phyloP scores from a whole-genome alignment of 2,329 filamentous ascomycete genomes.

The Alternaria atra region DNA sequence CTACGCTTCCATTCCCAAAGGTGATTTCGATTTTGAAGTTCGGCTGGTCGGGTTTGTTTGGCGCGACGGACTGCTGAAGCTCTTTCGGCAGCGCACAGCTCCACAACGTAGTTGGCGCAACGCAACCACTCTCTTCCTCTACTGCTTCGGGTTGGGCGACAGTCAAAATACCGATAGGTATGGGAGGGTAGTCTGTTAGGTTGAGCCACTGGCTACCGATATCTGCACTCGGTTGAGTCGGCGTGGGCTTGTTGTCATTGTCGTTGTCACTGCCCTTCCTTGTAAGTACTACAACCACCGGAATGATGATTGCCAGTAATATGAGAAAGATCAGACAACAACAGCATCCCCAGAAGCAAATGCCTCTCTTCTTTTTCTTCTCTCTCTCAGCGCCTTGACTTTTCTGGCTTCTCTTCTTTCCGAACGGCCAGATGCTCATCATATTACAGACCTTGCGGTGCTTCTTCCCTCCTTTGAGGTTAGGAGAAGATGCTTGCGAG shows the following conservation, averaged over 20 bases:
- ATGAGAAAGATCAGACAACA: conserved; percentile 47
- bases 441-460: conserved; percentile 44
- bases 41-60: conserved; percentile 73
- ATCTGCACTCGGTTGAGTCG: conserved; percentile 27
- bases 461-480: conserved; percentile 39
- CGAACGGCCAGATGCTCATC: conserved; percentile 33
- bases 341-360: conserved; percentile 47
- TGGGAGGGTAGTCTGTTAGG: conserved; percentile 83
- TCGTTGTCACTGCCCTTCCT: conserved; percentile 35
- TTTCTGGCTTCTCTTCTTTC: conserved; percentile 27
- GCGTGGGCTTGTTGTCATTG: conserved; percentile 45
- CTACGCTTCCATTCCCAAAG: conserved; percentile 63
- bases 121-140: conserved; percentile 72
- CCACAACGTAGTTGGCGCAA: conserved; percentile 79
- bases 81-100: conserved; percentile 86
- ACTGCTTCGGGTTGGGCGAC: conserved; percentile 76
- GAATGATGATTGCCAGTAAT: conserved; percentile 52
- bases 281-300: conserved; percentile 48
- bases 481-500: conserved; percentile 30
- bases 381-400: conserved; percentile 34
- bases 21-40: conserved; percentile 81
- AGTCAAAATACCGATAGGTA: conserved; percentile 83
- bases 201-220: conserved; percentile 72
- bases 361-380: conserved; percentile 42
- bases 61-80: conserved; percentile 69